These are phyloP conservation scores for Urochloa ruziziensis DNA, from an alignment of 176 grass and related monocot genomes.

Conservation along the genomic window DNA sequence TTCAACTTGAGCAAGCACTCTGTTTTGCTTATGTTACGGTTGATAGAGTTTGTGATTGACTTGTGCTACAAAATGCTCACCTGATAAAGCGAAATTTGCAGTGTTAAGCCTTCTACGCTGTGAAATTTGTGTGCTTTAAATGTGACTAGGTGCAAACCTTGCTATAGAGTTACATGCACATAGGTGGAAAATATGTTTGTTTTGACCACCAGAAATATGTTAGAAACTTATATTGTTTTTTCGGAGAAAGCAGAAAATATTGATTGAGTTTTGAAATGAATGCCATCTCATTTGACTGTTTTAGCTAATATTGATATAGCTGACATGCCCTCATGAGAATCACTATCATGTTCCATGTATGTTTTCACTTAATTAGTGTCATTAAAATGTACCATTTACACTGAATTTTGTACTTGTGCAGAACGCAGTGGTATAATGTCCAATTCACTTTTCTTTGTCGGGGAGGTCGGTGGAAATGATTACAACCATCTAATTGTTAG, in stretches of 20 bases:
- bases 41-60: not conserved
- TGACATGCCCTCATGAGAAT: not conserved
- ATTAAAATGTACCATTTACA: conserved; percentile 10
- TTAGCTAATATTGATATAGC: not conserved
- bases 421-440: conserved; percentile 54
- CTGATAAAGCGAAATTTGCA: conserved; percentile 2
- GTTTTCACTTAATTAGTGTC: not conserved
- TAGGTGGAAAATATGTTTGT: not conserved
- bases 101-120: not conserved
- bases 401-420: conserved; percentile 37
- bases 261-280: not conserved
- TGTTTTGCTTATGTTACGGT: not conserved
- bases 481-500: conserved; percentile 85
- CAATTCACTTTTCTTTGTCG: conserved; percentile 74
- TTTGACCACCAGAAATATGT: not conserved
- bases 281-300: not conserved
- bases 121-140: not conserved
- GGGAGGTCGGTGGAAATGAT: conserved; percentile 93
- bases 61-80: not conserved
- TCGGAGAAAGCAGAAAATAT: not conserved
- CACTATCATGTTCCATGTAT: not conserved
- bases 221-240: not conserved
- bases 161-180: conserved; percentile 1
- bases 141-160: not conserved
- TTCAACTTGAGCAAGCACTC: conserved; percentile 3